Evolutionary conservation across 139 green algal genomes (phyloP), one percentile per base, ranked within the genome.

Genomic region (Chlorella ohadii): DNA sequence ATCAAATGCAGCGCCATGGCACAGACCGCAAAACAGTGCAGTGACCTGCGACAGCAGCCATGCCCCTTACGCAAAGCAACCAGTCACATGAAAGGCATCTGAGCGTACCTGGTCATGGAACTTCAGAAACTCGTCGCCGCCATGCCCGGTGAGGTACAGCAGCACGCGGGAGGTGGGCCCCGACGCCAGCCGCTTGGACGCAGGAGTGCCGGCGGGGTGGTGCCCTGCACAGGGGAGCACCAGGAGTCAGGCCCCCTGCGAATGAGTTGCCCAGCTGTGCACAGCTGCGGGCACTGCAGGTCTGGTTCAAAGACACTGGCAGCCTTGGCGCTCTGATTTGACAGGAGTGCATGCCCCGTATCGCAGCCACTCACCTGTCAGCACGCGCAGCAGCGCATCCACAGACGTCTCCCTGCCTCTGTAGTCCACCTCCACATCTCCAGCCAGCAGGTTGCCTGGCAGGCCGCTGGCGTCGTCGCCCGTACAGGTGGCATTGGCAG

Each of bases 91-190:
- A n/a, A n/a, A n/a, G n/a, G n/a, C n/a, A n/a, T n/a, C n/a, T n/a
- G n/a, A n/a, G 7, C 31, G 23, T 44, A 76, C 64, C 19, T 87
- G 55, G 41, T 92, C 92, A 77, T 99, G 96, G 76, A 99, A 98
- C 86, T 99, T 99, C 39, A 99, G 88, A 78, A 99, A 99, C 39
- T 95, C 92, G 61, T 99, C 93, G 22, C 97, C 97, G 1, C 95
- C 95, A 79, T 98, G 95, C 4, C 95, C 95, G 0, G 93, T 95
- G 28, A 98, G 82, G 85, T 94, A 98, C 3, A 98, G 85, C 78
- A 99, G 87, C 20, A 99, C 89, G 78, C 96, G 97, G 74, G 91
- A 97, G 31, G 68, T 55, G 3, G 76, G 75, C 65, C 96, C 91
- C 4, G 92, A 95, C 25, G 94, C 79, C 83, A 99, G 88, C 27